Conservation (phyloP, 768 basidiomycete species). For the Naganishia vaughanmartiniae region DNA sequence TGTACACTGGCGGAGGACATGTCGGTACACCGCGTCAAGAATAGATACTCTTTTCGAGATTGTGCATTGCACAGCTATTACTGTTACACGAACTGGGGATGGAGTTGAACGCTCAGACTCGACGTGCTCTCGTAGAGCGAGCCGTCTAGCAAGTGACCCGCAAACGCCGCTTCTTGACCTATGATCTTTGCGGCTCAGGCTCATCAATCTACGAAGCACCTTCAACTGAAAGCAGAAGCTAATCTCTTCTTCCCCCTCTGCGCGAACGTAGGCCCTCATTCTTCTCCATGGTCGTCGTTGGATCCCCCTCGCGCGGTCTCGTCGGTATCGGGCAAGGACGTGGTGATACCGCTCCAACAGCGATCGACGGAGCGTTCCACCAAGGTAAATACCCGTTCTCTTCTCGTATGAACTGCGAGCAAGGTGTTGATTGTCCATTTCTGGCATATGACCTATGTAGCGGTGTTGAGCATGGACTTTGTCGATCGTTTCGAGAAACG, state of each 20-base stretch:
- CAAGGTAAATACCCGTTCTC: constrained; percentile 37
- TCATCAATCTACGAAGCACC: too few species aligned
- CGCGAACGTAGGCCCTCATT: constrained; percentile 36
- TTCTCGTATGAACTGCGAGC: not conserved
- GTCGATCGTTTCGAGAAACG: constrained; percentile 91
- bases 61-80: too few species aligned
- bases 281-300: constrained; percentile 45
- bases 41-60: too few species aligned
- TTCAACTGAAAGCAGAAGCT: not conserved
- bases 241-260: not conserved
- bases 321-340: constrained; percentile 51
- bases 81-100: too few species aligned
- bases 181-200: too few species aligned
- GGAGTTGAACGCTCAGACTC: too few species aligned
- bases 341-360: constrained; percentile 39
- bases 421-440: not conserved
- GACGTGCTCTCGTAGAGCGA: too few species aligned
- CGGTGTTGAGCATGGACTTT: constrained; percentile 82
- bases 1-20: too few species aligned
- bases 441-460: constrained; percentile 53
- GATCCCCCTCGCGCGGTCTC: constrained; percentile 49
- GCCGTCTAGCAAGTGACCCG: too few species aligned
- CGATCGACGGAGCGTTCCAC: constrained; percentile 45
- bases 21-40: too few species aligned
- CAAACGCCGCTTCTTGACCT: too few species aligned